phyloP scores from a whole-genome alignment of 352 stramenopile genomes.

The Pythium diclinum region DNA sequence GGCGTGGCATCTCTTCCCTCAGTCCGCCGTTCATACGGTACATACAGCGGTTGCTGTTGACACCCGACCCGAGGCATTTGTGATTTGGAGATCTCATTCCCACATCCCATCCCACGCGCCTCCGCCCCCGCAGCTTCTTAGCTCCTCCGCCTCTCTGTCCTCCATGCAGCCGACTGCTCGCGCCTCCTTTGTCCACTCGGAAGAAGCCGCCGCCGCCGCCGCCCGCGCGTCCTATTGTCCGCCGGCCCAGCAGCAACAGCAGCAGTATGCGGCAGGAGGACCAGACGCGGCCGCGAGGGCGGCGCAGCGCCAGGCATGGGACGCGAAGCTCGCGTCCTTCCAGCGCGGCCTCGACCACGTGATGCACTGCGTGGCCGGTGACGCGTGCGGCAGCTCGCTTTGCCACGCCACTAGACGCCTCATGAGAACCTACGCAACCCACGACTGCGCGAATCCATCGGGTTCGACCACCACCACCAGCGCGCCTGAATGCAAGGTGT shows the following conservation, averaged over 20 bases:
- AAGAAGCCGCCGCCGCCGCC: conserved; percentile 1
- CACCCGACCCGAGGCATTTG: conserved; percentile 7
- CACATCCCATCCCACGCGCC: conserved; percentile 6
- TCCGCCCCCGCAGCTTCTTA: background rate
- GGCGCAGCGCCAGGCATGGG: conserved; percentile 48
- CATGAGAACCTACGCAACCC: conserved; percentile 60
- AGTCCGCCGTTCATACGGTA: background rate
- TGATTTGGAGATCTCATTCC: conserved; percentile 23
- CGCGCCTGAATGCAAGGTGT: conserved; percentile 56
- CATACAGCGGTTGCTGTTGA: background rate
- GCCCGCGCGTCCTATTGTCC: conserved; percentile 4
- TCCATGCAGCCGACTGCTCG: conserved; percentile 24
- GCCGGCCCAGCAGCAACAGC: conserved; percentile 5
- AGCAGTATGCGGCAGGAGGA: conserved; percentile 14
- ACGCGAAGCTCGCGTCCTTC: conserved; percentile 60
- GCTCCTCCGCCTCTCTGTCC: conserved; percentile 8
- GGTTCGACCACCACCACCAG: background rate
- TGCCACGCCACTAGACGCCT: conserved; percentile 68
- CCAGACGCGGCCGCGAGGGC: background rate
- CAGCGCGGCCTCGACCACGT: conserved; percentile 68
- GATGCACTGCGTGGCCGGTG: conserved; percentile 41
- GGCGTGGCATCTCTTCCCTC: background rate
- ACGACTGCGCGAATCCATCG: conserved; percentile 42
- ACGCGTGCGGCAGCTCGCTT: conserved; percentile 63
- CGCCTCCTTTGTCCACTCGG: conserved; percentile 7